A percentile compares a stretch with the other conserved stretches of the same genome.
These are phyloP conservation scores for Lachnellula hyalina DNA, from an alignment of 2,329 filamentous ascomycete species.

Conservation along the genomic window DNA sequence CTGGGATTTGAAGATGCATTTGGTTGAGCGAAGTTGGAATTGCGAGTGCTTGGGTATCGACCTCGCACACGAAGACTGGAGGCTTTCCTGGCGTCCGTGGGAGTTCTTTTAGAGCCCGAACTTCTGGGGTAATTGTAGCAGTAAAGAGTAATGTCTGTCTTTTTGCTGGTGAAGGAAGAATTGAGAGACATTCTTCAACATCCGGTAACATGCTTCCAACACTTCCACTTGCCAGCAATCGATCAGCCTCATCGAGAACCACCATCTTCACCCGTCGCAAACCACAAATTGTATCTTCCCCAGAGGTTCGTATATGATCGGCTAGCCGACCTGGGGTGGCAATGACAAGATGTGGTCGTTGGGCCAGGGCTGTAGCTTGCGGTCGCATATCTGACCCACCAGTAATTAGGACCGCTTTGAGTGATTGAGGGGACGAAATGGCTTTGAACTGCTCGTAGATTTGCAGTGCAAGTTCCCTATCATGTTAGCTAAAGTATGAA, in stretches of 20 bases:
- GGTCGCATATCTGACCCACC: conserved; percentile 88
- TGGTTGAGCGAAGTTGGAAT: conserved; percentile 78
- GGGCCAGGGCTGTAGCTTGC: conserved; percentile 78
- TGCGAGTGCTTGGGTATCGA: conserved; percentile 68
- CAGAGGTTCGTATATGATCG: conserved; percentile 88
- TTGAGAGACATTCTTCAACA: conserved; percentile 79
- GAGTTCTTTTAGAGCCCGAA: conserved; percentile 77
- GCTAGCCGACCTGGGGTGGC: conserved; percentile 90
- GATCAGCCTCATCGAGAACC: conserved; percentile 93
- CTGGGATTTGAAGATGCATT: conserved; percentile 79
- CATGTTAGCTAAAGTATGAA: conserved; percentile 11
- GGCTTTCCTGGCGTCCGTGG: conserved; percentile 63
- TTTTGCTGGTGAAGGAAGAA: conserved; percentile 68
- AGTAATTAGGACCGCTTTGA: conserved; percentile 86
- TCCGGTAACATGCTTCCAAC: conserved; percentile 91
- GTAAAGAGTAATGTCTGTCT: conserved; percentile 96
- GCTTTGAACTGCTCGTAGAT: conserved; percentile 96
- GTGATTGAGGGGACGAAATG: conserved; percentile 78
- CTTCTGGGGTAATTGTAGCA: conserved; percentile 89
- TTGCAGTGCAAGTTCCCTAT: conserved; percentile 82
- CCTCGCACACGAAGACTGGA: conserved; percentile 84
- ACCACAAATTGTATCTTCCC: conserved; percentile 82
- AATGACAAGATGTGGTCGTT: conserved; percentile 85
- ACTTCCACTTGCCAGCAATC: conserved; percentile 67
- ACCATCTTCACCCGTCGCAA: conserved; percentile 76